These are phyloP conservation scores for Orbilia ellipsospora DNA, from an alignment of 2,329 filamentous ascomycete genomes.

Conservation along the genomic window DNA sequence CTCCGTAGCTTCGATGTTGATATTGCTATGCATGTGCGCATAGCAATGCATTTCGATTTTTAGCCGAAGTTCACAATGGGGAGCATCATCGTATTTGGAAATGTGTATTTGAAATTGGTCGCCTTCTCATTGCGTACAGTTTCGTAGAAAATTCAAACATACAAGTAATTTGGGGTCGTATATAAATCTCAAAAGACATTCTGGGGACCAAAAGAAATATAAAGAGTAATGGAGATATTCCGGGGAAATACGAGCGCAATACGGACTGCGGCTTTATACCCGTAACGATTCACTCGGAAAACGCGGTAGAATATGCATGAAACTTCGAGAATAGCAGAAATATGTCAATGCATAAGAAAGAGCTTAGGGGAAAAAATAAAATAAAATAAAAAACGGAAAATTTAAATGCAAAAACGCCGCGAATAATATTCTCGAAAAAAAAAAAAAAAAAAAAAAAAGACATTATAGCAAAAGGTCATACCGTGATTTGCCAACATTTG, in stretches of 20 bases:
- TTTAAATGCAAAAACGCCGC: background rate
- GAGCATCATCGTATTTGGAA: background rate
- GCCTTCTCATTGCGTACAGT: no score
- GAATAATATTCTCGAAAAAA: background rate
- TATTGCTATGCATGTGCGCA: no score
- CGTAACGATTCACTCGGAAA: background rate
- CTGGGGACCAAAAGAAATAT: background rate
- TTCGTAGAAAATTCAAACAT: no score
- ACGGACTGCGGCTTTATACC: background rate
- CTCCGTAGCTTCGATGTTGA: no score
- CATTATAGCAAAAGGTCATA: conserved; percentile 9
- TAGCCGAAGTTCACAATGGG: background rate
- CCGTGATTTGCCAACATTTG: conserved; percentile 1
- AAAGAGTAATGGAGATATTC: background rate
- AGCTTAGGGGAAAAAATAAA: conserved; percentile 2
- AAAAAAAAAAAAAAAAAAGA: conserved; percentile 17
- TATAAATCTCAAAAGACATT: background rate
- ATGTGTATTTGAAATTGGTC: no score
- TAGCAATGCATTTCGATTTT: no score
- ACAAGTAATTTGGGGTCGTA: no score
- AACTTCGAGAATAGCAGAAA: conserved; percentile 22
- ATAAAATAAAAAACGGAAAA: conserved; percentile 14
- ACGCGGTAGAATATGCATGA: conserved; percentile 29
- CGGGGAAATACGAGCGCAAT: conserved; percentile 15
- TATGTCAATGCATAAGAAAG: conserved; percentile 23